Conservation (phyloP, 495 filamentous ascomycete genomes). For the Elaphomyces granulatus region DNA sequence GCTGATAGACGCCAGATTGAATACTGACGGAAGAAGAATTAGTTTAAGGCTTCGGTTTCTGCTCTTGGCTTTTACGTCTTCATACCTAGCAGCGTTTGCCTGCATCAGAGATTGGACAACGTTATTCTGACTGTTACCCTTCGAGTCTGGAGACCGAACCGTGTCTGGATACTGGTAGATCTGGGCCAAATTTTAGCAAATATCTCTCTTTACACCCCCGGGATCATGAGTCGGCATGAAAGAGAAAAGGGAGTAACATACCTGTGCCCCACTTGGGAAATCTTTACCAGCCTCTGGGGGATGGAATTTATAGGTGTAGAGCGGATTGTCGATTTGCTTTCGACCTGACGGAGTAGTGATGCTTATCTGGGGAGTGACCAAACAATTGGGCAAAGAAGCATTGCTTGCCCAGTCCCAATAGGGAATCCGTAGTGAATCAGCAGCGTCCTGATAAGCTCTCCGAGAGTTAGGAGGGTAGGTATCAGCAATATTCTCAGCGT, state of each 20-base stretch:
- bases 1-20: constrained; percentile 8
- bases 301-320: constrained; percentile 21
- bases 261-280: constrained; percentile 11
- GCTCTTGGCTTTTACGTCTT: too few species aligned
- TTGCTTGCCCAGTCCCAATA: constrained; percentile 45
- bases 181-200: too few species aligned
- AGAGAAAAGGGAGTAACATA: too few species aligned
- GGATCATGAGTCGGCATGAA: too few species aligned
- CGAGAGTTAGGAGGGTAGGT: constrained; percentile 12
- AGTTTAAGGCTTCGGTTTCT: too few species aligned
- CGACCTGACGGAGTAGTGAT: constrained; percentile 24
- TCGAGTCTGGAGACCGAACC: constrained; percentile 4
- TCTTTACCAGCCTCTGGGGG: constrained; percentile 11
- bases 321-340: constrained; percentile 19
- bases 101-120: constrained; percentile 5
- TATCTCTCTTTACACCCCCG: too few species aligned
- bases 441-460: constrained; percentile 25
- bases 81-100: constrained; percentile 6
- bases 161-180: constrained; percentile 3
- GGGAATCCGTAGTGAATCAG: constrained; percentile 33
- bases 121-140: constrained; percentile 6
- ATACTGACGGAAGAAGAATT: constrained; percentile 1
- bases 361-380: constrained; percentile 20
- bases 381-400: constrained; percentile 18
- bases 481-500: constrained; percentile 16